phyloP scores from a whole-genome alignment of 2,329 filamentous ascomycete species.

The Fusarium odoratissimum region DNA sequence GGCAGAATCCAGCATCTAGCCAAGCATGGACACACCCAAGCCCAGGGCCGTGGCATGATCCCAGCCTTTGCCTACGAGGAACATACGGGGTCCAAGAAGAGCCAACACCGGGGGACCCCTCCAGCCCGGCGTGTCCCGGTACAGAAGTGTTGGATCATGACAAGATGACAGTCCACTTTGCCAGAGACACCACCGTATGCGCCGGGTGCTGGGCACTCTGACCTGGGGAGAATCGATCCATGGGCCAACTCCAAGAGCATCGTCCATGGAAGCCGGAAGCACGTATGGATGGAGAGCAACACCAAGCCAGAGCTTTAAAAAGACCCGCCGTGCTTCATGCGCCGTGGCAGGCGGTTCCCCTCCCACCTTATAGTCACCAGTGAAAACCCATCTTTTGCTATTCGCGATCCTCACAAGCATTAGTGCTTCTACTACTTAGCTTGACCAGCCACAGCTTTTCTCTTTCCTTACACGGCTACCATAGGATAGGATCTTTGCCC shows the following conservation, averaged over 20 bases:
- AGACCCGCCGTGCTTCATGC: conserved; percentile 44
- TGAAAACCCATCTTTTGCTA: conserved; percentile 31
- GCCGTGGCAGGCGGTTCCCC: conserved; percentile 25
- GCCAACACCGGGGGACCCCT: conserved; percentile 20
- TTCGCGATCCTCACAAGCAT: conserved; percentile 30
- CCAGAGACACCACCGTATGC: conserved; percentile 25
- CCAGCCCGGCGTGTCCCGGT: conserved; percentile 43
- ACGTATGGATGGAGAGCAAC: background rate
- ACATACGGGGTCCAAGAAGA: conserved; percentile 27
- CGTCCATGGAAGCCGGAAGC: background rate
- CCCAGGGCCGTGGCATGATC: conserved; percentile 45
- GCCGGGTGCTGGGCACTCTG: conserved; percentile 17
- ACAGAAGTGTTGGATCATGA: conserved; percentile 39
- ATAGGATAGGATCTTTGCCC: conserved; percentile 19
- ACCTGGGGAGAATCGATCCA: conserved; percentile 31
- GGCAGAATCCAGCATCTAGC: conserved; percentile 6
- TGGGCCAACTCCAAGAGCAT: conserved; percentile 8
- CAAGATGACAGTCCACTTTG: conserved; percentile 46
- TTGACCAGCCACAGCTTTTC: conserved; percentile 26
- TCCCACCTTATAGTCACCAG: conserved; percentile 32
- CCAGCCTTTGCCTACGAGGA: conserved; percentile 28
- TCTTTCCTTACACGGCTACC: conserved; percentile 7
- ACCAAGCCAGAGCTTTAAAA: conserved; percentile 34
- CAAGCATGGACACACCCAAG: conserved; percentile 26
- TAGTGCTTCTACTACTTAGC: conserved; percentile 28